Conservation (phyloP, 2,329 filamentous ascomycete species). For the Chaetomium olivaceum region DNA sequence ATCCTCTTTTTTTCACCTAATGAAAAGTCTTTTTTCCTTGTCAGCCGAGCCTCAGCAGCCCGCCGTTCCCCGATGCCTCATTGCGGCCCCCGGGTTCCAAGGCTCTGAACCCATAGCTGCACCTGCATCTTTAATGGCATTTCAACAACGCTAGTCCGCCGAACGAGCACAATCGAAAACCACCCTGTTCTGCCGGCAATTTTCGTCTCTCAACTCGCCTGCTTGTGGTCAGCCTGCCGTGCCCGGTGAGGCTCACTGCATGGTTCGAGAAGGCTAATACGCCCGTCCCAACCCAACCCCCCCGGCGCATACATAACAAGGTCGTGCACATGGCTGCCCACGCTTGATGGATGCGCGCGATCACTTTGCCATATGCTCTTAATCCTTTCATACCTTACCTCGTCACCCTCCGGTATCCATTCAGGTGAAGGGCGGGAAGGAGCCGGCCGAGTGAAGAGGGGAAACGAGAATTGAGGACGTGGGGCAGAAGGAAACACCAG, state of each 20-base stretch:
- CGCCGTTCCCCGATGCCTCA: neutral
- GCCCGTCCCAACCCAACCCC: neutral
- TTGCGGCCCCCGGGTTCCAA: neutral
- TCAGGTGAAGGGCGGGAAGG: neutral
- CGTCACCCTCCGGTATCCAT: neutral
- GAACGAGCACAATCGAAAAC: neutral
- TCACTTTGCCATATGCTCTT: neutral
- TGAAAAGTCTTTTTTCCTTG: neutral
- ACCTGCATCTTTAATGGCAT: neutral
- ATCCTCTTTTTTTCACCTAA: neutral
- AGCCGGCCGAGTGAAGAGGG: neutral
- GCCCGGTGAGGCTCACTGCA: slow-evolving; percentile 13
- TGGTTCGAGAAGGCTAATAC: neutral
- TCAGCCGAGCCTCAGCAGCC: neutral
- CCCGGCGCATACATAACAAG: neutral
- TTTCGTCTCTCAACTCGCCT: neutral
- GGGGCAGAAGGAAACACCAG: neutral
- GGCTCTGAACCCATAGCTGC: neutral
- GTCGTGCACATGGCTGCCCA: neutral
- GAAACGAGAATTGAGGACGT: neutral
- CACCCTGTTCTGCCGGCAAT: neutral
- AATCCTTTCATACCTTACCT: neutral
- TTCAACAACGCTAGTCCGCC: neutral
- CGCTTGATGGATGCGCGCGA: slow-evolving; percentile 6
- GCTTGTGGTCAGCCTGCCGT: neutral